A percentile compares a stretch with the other conserved stretches of the same genome.
Evolutionary conservation across 2,329 filamentous ascomycete genomes (phyloP).

Genomic region (Pezicula rhizophila): DNA sequence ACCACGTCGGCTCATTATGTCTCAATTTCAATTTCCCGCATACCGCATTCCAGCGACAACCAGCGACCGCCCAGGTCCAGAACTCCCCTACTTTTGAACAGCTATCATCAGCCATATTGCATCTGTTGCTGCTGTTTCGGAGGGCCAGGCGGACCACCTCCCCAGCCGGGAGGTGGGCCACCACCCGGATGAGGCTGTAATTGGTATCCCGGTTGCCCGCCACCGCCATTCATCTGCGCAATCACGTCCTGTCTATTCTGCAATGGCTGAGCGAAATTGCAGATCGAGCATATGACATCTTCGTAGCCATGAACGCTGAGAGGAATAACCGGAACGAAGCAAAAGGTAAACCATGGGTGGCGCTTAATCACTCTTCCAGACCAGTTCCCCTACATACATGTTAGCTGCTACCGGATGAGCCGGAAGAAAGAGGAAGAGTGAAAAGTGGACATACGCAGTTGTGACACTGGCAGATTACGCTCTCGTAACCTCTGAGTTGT

Average conservation of each 20-base stretch:
- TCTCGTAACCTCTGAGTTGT: constrained; percentile 48
- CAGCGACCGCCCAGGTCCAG: too few species aligned
- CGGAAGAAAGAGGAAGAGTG: not conserved
- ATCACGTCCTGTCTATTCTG: constrained; percentile 31
- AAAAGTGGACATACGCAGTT: constrained; percentile 43
- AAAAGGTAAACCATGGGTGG: constrained; percentile 73
- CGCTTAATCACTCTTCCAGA: constrained; percentile 54
- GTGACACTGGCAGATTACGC: constrained; percentile 55
- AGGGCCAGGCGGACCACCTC: constrained; percentile 4
- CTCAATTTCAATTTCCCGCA: too few species aligned
- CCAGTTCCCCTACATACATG: constrained; percentile 46
- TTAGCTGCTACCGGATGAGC: not conserved
- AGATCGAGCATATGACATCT: constrained; percentile 69
- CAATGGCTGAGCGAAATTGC: constrained; percentile 67
- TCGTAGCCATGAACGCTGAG: constrained; percentile 62
- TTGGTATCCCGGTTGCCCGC: constrained; percentile 19
- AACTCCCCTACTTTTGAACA: too few species aligned
- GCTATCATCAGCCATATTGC: constrained; percentile 20
- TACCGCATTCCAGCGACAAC: too few species aligned
- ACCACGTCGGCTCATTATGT: too few species aligned
- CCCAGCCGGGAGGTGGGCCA: constrained; percentile 11
- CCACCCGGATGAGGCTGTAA: constrained; percentile 19
- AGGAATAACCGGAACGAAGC: constrained; percentile 69
- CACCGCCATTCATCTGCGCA: constrained; percentile 17
- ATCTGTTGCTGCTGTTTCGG: constrained; percentile 23